Conservation (phyloP, 2,329 filamentous ascomycete species). For the Diplodia scrobiculata region DNA sequence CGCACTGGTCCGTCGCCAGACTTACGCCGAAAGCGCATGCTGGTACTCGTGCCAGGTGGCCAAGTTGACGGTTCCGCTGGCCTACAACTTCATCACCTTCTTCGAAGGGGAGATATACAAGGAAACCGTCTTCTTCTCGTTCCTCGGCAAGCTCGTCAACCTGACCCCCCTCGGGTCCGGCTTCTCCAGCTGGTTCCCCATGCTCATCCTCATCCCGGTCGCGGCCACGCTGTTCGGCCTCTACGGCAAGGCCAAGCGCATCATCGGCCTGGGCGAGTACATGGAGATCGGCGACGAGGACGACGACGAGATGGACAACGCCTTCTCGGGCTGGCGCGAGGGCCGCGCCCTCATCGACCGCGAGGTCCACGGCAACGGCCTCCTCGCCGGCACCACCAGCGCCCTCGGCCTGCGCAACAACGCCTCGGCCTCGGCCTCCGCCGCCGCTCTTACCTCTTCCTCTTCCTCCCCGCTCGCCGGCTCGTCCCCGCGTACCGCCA, state of each 20-base stretch:
- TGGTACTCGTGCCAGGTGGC: conserved; percentile 96
- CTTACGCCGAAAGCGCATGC: conserved; percentile 87
- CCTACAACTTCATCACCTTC: conserved; percentile 96
- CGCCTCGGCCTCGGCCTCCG: background rate
- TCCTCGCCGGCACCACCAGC: conserved; percentile 34
- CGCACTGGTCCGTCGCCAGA: conserved; percentile 85
- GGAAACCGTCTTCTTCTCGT: conserved; percentile 81
- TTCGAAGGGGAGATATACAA: conserved; percentile 70
- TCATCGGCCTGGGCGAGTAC: conserved; percentile 77
- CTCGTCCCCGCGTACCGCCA: conserved; percentile 18
- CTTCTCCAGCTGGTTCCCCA: conserved; percentile 86
- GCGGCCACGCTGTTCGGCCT: conserved; percentile 84
- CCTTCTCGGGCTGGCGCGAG: conserved; percentile 83
- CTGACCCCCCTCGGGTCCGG: conserved; percentile 78
- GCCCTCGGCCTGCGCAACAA: conserved; percentile 32
- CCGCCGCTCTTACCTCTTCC: background rate
- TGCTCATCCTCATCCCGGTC: conserved; percentile 83
- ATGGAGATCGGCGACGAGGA: conserved; percentile 58
- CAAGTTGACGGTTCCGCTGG: conserved; percentile 85
- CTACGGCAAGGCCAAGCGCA: conserved; percentile 76
- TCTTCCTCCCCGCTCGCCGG: conserved; percentile 19
- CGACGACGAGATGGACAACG: conserved; percentile 64
- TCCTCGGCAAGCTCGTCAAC: conserved; percentile 80
- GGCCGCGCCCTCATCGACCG: conserved; percentile 87
- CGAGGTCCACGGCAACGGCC: conserved; percentile 59